These are phyloP conservation scores for Exophiala sp. DNA, from an alignment of 2,329 filamentous ascomycete species.

Conservation along the genomic window DNA sequence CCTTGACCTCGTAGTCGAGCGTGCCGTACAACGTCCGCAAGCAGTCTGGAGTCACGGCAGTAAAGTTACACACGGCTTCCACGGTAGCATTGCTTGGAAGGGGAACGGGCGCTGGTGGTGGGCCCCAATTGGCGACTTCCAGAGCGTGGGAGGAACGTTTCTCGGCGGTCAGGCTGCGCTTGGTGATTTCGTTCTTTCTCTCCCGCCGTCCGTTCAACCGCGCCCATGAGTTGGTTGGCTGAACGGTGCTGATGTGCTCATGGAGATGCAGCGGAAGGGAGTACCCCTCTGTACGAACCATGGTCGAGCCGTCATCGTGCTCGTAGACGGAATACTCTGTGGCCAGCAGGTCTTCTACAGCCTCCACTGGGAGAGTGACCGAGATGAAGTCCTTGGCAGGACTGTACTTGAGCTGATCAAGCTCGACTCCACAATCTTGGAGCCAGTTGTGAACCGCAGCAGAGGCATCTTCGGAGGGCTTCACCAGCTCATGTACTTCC, in stretches of 20 bases:
- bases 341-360: constrained; percentile 20
- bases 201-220: constrained; percentile 8
- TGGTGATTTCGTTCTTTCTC: constrained; percentile 12
- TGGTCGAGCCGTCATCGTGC: constrained; percentile 16
- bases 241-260: constrained; percentile 24
- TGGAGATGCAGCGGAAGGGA: constrained; percentile 22
- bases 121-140: constrained; percentile 12
- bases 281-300: constrained; percentile 23
- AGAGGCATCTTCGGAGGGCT: constrained; percentile 19
- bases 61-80: constrained; percentile 48
- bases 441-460: constrained; percentile 23
- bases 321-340: constrained; percentile 24
- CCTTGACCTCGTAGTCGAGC: constrained; percentile 50
- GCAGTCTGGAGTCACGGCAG: constrained; percentile 52
- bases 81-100: constrained; percentile 29
- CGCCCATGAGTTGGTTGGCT: constrained; percentile 25
- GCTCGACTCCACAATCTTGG: constrained; percentile 48
- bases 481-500: constrained; percentile 23
- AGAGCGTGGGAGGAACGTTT: constrained; percentile 14
- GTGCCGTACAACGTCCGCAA: constrained; percentile 54
- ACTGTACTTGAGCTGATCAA: constrained; percentile 32
- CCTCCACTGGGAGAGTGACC: constrained; percentile 13
- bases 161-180: constrained; percentile 9
- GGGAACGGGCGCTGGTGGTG: constrained; percentile 7
- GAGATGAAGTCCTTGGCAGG: constrained; percentile 23